phyloP scores from a whole-genome alignment of 305 asterid species.

The Lippia alba region DNA sequence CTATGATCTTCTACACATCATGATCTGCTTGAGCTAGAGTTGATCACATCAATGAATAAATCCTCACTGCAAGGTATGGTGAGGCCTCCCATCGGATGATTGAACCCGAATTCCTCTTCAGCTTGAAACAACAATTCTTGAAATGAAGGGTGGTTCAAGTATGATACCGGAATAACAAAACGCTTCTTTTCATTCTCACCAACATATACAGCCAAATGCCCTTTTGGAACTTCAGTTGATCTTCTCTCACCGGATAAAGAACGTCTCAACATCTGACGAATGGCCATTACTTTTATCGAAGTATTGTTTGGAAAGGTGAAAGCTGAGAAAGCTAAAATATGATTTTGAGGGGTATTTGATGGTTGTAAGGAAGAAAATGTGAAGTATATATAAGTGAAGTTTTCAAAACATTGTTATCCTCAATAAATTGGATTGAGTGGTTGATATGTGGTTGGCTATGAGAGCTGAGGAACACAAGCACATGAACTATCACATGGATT shows the following conservation, averaged over 20 bases:
- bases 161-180: no score
- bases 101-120: no score
- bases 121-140: no score
- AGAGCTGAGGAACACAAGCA: constrained; percentile 3
- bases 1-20: constrained; percentile 7
- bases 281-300: constrained; percentile 28
- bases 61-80: constrained; percentile 56
- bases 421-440: neutral
- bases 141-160: no score
- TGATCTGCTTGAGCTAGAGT: constrained; percentile 22
- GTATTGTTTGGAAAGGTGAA: neutral
- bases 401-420: neutral
- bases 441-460: constrained; percentile 12
- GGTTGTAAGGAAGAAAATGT: constrained; percentile 27
- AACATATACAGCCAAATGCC: no score
- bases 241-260: no score
- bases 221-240: no score
- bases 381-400: constrained; percentile 22
- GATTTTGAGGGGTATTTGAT: neutral
- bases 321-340: constrained; percentile 2
- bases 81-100: constrained; percentile 19
- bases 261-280: constrained; percentile 24
- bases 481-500: constrained; percentile 2
- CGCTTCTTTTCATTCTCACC: no score
- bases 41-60: constrained; percentile 33